These are phyloP conservation scores for Dioszegia aurantiaca DNA, from an alignment of 768 basidiomycete species.

Conservation along the genomic window DNA sequence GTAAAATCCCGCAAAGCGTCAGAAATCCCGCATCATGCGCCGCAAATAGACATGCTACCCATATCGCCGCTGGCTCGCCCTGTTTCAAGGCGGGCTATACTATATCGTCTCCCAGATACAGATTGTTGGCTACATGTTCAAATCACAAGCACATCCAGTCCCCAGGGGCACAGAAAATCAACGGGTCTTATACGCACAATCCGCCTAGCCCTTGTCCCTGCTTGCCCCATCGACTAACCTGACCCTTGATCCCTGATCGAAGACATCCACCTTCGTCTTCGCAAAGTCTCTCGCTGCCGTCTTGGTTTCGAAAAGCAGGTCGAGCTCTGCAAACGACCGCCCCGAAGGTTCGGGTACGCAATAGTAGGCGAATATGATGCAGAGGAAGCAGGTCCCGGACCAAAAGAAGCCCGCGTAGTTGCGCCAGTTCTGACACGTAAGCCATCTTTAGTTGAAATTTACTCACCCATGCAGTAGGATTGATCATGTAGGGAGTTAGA, in stretches of 20 bases:
- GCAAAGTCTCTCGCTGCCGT: slow-evolving; percentile 48
- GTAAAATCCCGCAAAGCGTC: no score
- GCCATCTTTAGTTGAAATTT: no score
- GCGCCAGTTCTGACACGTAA: slow-evolving; percentile 25
- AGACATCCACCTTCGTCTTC: slow-evolving; percentile 40
- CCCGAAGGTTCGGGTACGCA: slow-evolving; percentile 42
- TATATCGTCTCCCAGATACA: no score
- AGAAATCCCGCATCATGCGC: no score
- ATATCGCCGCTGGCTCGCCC: no score
- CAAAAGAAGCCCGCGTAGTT: slow-evolving; percentile 40
- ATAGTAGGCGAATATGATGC: slow-evolving; percentile 41
- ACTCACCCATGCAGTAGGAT: slow-evolving; percentile 37
- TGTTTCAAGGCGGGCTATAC: no score
- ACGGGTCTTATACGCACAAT: no score
- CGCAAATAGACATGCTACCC: no score
- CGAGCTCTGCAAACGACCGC: slow-evolving; percentile 52
- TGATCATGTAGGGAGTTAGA: slow-evolving; percentile 45
- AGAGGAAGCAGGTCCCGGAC: slow-evolving; percentile 33
- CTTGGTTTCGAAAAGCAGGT: slow-evolving; percentile 51
- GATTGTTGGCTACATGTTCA: no score
- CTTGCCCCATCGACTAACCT: slow-evolving; percentile 19
- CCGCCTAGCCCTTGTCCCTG: no score
- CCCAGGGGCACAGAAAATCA: no score
- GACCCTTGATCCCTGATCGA: not conserved
- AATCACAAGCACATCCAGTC: no score